A percentile compares a stretch with the other conserved stretches of the same genome.
Conservation (phyloP, 1,139 yeast genomes). For the Citeromyces hawaiiensis region DNA sequence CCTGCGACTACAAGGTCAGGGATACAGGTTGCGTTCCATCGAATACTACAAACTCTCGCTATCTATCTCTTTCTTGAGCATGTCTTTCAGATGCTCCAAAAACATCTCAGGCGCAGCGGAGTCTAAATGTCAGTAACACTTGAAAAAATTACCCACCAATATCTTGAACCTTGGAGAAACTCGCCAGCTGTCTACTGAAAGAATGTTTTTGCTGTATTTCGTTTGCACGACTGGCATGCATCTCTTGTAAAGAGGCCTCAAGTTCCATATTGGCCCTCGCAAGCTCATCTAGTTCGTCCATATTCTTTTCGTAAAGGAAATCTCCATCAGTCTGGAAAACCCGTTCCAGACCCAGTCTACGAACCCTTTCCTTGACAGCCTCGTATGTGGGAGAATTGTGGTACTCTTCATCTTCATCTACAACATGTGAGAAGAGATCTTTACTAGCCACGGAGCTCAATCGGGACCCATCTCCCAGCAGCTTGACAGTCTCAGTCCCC, state of each 20-base stretch:
- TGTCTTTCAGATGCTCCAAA: neutral
- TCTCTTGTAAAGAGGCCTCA: neutral
- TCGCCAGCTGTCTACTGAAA: slow-evolving; percentile 1
- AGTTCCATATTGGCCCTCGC: slow-evolving; percentile 1
- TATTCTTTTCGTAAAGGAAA: slow-evolving; percentile 12
- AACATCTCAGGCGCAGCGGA: slow-evolving; percentile 1
- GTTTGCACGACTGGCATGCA: neutral
- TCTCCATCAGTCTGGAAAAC: slow-evolving; percentile 14
- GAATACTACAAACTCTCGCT: neutral
- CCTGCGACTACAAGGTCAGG: too few relatives aligned
- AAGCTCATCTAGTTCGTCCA: slow-evolving; percentile 17
- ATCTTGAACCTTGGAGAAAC: neutral
- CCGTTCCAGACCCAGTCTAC: slow-evolving; percentile 9
- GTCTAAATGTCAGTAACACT: neutral
- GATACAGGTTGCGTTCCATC: too few relatives aligned
- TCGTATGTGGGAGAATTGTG: neutral
- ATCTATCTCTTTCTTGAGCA: neutral
- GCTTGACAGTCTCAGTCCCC: slow-evolving; percentile 2
- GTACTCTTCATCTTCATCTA: neutral
- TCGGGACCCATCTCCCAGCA: neutral
- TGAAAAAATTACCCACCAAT: too few relatives aligned
- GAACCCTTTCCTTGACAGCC: neutral
- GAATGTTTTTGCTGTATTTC: neutral
- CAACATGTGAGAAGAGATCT: neutral
- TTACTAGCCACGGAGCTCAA: neutral